Percentiles rank a stretch among this genome's conserved stretches.
These are phyloP conservation scores for Solanum verrucosum DNA, from an alignment of 257 asterid species.

Conservation along the genomic window DNA sequence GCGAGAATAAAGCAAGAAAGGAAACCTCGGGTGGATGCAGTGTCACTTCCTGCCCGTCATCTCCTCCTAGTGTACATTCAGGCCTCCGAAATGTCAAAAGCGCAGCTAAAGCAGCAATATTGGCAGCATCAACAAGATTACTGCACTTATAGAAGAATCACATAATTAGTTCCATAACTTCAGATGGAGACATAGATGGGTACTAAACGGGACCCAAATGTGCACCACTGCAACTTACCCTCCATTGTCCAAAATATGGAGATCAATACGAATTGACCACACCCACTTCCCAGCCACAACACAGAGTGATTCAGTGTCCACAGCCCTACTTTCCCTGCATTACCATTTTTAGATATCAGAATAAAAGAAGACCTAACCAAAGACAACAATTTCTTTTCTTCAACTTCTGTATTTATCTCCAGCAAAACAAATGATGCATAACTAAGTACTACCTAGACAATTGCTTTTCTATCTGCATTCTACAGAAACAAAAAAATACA, in stretches of 20 bases:
- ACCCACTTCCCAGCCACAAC: conserved; percentile 90
- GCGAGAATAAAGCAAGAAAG: background rate
- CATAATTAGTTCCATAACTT: background rate
- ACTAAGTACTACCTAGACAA: background rate
- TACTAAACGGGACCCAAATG: background rate
- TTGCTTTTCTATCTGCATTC: background rate
- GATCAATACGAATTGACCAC: conserved; percentile 91
- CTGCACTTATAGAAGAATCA: conserved; percentile 22
- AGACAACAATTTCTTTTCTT: background rate
- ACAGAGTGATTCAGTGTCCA: conserved; percentile 94
- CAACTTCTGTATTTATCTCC: background rate
- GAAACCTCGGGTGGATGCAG: conserved; percentile 77
- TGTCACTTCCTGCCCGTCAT: conserved; percentile 73
- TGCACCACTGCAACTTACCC: conserved; percentile 47
- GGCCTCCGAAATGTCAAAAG: conserved; percentile 88
- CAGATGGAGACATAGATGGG: background rate
- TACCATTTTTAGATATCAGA: background rate
- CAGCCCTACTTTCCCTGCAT: conserved; percentile 94
- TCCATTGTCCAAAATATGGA: conserved; percentile 85
- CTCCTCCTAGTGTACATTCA: conserved; percentile 83
- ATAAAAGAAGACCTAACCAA: background rate
- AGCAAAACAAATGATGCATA: background rate
- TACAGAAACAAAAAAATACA: background rate
- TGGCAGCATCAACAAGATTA: conserved; percentile 96
- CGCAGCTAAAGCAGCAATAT: conserved; percentile 91